These are phyloP conservation scores for Saccharomycopsis javanensis DNA, from an alignment of 805 yeast genomes.

Conservation along the genomic window DNA sequence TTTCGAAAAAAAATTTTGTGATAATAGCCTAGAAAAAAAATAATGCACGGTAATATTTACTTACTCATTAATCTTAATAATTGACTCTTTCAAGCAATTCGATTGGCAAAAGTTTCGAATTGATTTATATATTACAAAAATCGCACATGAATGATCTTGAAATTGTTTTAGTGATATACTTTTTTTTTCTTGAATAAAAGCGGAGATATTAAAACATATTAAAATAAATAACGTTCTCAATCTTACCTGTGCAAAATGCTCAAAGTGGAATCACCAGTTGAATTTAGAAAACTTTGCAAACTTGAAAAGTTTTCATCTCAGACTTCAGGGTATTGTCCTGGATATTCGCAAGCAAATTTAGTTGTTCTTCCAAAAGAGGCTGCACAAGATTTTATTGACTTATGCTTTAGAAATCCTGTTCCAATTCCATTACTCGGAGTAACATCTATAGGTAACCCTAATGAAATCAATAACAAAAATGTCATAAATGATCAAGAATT, in stretches of 20 bases:
- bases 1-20: background rate
- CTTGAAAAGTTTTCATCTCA: constrained; percentile 17
- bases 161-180: background rate
- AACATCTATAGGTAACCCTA: constrained; percentile 25
- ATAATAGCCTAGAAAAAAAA: background rate
- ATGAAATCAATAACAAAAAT: constrained; percentile 19
- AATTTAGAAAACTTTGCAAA: constrained; percentile 20
- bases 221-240: background rate
- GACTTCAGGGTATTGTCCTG: constrained; percentile 23
- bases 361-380: constrained; percentile 28
- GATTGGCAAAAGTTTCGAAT: background rate
- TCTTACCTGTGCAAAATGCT: background rate
- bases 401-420: constrained; percentile 32
- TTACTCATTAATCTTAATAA: background rate
- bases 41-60: background rate
- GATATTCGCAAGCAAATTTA: constrained; percentile 32
- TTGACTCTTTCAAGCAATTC: background rate
- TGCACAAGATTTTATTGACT: constrained; percentile 27
- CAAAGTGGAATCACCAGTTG: constrained; percentile 5
- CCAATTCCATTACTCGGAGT: constrained; percentile 31
- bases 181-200: background rate
- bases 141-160: background rate
- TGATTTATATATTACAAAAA: background rate
- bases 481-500: constrained; percentile 19
- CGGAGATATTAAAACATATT: background rate